phyloP scores from a whole-genome alignment of 1,284 basidiomycete genomes.

The Leccinum subrobustum region DNA sequence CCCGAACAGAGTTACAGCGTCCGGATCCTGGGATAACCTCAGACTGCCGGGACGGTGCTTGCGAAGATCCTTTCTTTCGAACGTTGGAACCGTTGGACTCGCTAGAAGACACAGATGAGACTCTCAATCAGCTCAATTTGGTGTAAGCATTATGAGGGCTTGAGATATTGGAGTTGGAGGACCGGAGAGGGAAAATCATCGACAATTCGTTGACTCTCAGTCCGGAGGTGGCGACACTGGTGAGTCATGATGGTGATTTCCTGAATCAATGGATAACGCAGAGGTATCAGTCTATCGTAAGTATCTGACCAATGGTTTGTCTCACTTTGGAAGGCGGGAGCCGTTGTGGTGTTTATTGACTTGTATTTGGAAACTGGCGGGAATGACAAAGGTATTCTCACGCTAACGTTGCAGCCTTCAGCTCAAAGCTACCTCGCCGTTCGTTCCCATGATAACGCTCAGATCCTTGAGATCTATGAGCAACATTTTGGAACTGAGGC shows the following conservation, averaged over 20 bases:
- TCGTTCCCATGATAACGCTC: no score
- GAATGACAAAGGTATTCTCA: background rate
- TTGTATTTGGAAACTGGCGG: slow-evolving; percentile 4
- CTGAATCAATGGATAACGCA: background rate
- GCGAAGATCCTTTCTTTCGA: slow-evolving; percentile 33
- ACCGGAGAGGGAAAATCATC: background rate
- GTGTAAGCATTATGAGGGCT: background rate
- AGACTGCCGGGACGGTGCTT: slow-evolving; percentile 38
- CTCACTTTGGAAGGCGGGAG: slow-evolving; percentile 1
- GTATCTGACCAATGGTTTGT: slow-evolving; percentile 3
- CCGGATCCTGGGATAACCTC: background rate
- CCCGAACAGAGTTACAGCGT: slow-evolving; percentile 32
- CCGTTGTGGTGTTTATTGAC: background rate
- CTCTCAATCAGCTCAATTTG: slow-evolving; percentile 28
- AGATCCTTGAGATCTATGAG: no score
- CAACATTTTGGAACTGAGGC: background rate
- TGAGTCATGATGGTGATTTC: slow-evolving; percentile 7
- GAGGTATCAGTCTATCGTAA: background rate
- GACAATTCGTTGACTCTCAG: background rate
- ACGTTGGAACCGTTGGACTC: slow-evolving; percentile 31
- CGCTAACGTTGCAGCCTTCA: background rate
- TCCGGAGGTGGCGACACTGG: background rate
- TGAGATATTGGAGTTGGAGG: background rate
- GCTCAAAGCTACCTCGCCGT: no score
- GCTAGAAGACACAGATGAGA: no score